Percentiles rank a stretch among this genome's conserved stretches.
Conservation (phyloP, 2,329 filamentous ascomycete species). For the Colletotrichum gigasporum region DNA sequence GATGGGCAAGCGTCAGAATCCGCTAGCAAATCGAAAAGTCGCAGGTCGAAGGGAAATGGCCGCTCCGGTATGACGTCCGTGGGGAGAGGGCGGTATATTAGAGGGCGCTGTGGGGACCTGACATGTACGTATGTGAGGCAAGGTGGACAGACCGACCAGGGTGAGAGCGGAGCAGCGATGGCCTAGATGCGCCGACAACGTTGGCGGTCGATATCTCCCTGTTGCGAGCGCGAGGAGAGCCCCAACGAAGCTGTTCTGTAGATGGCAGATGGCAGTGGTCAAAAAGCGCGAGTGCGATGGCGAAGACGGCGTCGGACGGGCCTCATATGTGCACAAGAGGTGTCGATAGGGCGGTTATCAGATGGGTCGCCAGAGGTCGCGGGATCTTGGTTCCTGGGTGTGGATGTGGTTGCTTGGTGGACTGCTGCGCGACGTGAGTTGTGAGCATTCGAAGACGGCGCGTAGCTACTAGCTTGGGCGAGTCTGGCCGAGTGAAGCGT, state of each 20-base stretch:
- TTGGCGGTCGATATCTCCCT: slow-evolving; percentile 7
- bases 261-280: neutral
- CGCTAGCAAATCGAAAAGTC: slow-evolving; percentile 24
- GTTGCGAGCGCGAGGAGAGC: neutral
- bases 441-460: slow-evolving; percentile 11
- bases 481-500: neutral
- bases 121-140: slow-evolving; percentile 23
- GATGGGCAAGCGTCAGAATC: slow-evolving; percentile 16
- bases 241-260: neutral
- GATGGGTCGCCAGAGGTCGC: neutral
- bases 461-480: too few species aligned
- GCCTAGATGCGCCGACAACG: slow-evolving; percentile 18
- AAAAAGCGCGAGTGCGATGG: neutral
- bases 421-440: slow-evolving; percentile 13
- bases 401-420: neutral
- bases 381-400: neutral
- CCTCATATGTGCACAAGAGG: slow-evolving; percentile 11
- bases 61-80: slow-evolving; percentile 29
- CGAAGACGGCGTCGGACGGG: neutral
- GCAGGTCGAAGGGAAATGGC: slow-evolving; percentile 11
- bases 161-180: slow-evolving; percentile 20
- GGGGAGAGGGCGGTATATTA: slow-evolving; percentile 31
- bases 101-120: slow-evolving; percentile 29
- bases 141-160: slow-evolving; percentile 24
- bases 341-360: neutral